Evolutionary conservation across 495 filamentous ascomycete species (phyloP).

Genomic region (Podospora comata): DNA sequence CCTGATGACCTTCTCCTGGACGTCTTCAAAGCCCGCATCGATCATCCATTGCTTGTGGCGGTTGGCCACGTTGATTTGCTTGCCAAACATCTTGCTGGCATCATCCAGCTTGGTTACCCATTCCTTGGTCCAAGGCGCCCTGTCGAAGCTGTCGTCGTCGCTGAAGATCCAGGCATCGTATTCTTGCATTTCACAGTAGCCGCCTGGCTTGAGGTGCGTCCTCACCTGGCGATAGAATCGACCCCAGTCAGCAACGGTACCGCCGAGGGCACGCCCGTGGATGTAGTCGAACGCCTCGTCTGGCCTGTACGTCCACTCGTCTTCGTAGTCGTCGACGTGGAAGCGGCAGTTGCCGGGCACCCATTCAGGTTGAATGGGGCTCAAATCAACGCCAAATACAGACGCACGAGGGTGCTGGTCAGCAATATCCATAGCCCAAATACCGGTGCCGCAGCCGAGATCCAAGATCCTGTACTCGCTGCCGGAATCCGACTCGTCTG

Average conservation of each 20-base stretch:
- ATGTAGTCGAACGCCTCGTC: conserved; percentile 58
- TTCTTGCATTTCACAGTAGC: conserved; percentile 58
- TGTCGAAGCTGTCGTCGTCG: conserved; percentile 50
- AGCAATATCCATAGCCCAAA: conserved; percentile 56
- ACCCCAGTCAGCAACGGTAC: conserved; percentile 58
- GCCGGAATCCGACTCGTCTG: conserved; percentile 31
- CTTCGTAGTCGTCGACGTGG: conserved; percentile 57
- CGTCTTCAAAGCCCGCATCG: conserved; percentile 43
- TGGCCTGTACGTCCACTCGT: conserved; percentile 52
- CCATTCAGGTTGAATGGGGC: conserved; percentile 33
- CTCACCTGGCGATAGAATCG: conserved; percentile 49
- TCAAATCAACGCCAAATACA: conserved; percentile 48
- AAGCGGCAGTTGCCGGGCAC: conserved; percentile 52
- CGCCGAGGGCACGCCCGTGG: conserved; percentile 56
- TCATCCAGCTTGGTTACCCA: conserved; percentile 46
- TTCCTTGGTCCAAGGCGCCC: conserved; percentile 44
- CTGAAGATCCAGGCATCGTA: conserved; percentile 43
- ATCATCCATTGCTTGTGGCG: conserved; percentile 36
- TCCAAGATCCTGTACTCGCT: conserved; percentile 48
- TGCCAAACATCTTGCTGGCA: conserved; percentile 45
- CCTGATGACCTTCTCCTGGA: conserved; percentile 31
- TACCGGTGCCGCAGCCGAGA: conserved; percentile 60
- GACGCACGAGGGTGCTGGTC: conserved; percentile 33
- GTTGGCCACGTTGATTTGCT: conserved; percentile 45
- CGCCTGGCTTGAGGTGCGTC: conserved; percentile 54